Evolutionary conservation across 2,329 filamentous ascomycete genomes (phyloP).

Genomic region (Parafenestella ontariensis): DNA sequence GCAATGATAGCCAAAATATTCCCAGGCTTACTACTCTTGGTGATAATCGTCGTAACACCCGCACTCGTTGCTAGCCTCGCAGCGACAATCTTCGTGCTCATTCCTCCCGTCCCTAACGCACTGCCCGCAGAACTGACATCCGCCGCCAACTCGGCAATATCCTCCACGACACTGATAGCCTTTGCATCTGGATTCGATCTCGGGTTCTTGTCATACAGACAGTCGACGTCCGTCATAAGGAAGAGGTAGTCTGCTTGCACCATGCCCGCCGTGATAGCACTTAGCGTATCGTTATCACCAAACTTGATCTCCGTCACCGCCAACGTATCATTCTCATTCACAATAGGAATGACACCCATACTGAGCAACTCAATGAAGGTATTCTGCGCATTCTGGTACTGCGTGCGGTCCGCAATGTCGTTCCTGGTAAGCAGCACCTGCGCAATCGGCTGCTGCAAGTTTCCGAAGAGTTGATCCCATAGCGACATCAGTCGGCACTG

Average conservation of each 20-base stretch:
- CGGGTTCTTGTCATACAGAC: slow-evolving; percentile 95
- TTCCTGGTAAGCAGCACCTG: slow-evolving; percentile 94
- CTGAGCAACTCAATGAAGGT: slow-evolving; percentile 88
- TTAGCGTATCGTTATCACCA: slow-evolving; percentile 97
- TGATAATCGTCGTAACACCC: slow-evolving; percentile 95
- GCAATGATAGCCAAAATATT: slow-evolving; percentile 88
- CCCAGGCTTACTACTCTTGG: slow-evolving; percentile 88
- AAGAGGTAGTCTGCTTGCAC: slow-evolving; percentile 96
- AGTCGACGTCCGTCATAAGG: slow-evolving; percentile 98
- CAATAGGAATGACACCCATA: slow-evolving; percentile 97
- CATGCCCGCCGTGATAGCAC: slow-evolving; percentile 96
- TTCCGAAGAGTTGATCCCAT: slow-evolving; percentile 91
- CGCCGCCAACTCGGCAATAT: slow-evolving; percentile 81
- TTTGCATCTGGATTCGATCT: slow-evolving; percentile 82
- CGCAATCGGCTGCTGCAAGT: slow-evolving; percentile 87
- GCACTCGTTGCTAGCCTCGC: slow-evolving; percentile 91
- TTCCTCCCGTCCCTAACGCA: slow-evolving; percentile 88
- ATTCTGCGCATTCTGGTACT: slow-evolving; percentile 96
- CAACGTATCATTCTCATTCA: slow-evolving; percentile 98
- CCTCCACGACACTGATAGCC: slow-evolving; percentile 90
- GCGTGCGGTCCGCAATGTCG: slow-evolving; percentile 93
- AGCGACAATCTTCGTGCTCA: slow-evolving; percentile 97
- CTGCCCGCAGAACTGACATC: slow-evolving; percentile 93
- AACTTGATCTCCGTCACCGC: slow-evolving; percentile 99
- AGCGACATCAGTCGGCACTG: slow-evolving; percentile 94